These are phyloP conservation scores for Solanum peruvianum DNA, from an alignment of 257 asterid genomes.

Conservation along the genomic window DNA sequence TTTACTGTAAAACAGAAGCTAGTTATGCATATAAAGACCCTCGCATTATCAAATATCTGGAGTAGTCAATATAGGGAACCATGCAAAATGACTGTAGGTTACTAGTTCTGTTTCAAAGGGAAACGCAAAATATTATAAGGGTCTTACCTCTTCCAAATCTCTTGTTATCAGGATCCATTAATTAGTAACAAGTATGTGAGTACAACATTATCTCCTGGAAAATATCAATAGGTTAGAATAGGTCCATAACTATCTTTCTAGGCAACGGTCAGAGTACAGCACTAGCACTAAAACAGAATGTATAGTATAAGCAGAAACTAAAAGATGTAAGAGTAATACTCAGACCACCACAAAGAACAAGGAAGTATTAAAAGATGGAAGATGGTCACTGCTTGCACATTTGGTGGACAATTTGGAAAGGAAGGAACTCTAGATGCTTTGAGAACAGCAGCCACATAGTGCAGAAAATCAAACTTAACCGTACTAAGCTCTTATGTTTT, in stretches of 20 bases:
- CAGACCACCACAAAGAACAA: background rate
- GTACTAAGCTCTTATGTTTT: background rate
- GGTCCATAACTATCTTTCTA: background rate
- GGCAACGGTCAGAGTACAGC: background rate
- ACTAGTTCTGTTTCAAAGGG: background rate
- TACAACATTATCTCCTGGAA: slow-evolving; percentile 44
- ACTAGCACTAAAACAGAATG: background rate
- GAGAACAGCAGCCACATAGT: background rate
- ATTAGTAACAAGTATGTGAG: slow-evolving; percentile 37
- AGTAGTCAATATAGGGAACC: background rate
- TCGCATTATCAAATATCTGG: background rate
- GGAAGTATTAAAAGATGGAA: background rate
- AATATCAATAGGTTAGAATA: background rate
- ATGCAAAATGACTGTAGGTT: background rate
- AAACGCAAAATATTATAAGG: background rate
- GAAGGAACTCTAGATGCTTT: background rate
- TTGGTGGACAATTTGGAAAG: background rate
- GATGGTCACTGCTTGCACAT: background rate
- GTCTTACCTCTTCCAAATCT: slow-evolving; percentile 90
- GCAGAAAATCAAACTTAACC: background rate
- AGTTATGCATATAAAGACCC: background rate
- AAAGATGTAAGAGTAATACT: background rate
- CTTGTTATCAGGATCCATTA: slow-evolving; percentile 80
- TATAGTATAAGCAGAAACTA: background rate
- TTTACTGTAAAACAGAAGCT: background rate